phyloP scores from a whole-genome alignment of 208 protist genomes.

The Wallacemonas sp. region DNA sequence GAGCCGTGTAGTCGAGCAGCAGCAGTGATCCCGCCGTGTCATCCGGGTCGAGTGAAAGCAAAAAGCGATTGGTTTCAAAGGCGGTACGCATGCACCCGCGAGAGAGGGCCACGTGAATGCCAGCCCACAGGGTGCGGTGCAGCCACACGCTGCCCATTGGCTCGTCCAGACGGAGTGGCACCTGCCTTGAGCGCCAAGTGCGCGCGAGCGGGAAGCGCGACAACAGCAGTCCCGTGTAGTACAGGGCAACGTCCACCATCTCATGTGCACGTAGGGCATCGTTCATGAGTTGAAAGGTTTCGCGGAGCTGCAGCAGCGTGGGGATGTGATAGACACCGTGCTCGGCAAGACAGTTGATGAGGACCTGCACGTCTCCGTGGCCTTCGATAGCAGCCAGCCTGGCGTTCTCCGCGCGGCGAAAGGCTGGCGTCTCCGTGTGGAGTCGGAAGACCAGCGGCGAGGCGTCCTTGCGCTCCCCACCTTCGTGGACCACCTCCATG shows the following conservation, averaged over 20 bases:
- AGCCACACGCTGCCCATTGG: constrained; percentile 42
- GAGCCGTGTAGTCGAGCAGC: constrained; percentile 73
- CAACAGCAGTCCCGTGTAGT: constrained; percentile 70
- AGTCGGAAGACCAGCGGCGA: constrained; percentile 18
- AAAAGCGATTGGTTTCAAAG: constrained; percentile 58
- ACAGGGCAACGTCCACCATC: constrained; percentile 76
- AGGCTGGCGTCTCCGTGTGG: constrained; percentile 39
- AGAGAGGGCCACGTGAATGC: constrained; percentile 64
- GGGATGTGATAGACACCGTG: constrained; percentile 78
- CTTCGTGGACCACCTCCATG: constrained; percentile 25
- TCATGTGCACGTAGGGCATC: constrained; percentile 46
- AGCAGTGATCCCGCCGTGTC: constrained; percentile 68
- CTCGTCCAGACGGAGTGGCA: constrained; percentile 26
- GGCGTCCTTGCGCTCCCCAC: background rate
- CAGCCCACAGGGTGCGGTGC: constrained; percentile 49
- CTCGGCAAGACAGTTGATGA: constrained; percentile 49
- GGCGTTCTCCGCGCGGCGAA: constrained; percentile 40
- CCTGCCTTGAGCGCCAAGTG: constrained; percentile 48
- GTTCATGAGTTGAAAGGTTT: constrained; percentile 65
- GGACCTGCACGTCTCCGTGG: constrained; percentile 35
- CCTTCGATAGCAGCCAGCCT: constrained; percentile 25
- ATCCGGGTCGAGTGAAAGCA: constrained; percentile 73
- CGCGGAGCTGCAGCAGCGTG: constrained; percentile 59
- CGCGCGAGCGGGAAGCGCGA: constrained; percentile 48
- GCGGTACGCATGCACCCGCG: constrained; percentile 73